These are phyloP conservation scores for Diaporthe batatas DNA, from an alignment of 2,329 filamentous ascomycete genomes.

Conservation along the genomic window DNA sequence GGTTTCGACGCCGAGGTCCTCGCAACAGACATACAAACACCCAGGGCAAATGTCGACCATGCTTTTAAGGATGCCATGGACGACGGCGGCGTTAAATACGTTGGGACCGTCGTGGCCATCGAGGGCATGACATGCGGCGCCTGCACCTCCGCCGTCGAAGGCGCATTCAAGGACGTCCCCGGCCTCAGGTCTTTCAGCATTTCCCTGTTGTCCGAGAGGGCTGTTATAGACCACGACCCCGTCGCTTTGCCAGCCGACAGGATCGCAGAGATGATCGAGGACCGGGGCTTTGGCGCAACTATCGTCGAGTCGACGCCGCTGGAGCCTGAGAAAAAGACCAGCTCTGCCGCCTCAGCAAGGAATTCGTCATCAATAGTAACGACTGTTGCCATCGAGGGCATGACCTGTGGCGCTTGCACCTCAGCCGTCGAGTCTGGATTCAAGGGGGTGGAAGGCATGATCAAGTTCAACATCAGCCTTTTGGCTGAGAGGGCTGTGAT, in stretches of 20 bases:
- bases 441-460: conserved; percentile 78
- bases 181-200: conserved; percentile 85
- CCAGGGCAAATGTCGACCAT: conserved; percentile 56
- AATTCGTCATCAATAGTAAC: conserved; percentile 73
- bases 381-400: conserved; percentile 91
- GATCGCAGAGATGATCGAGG: conserved; percentile 73
- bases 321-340: conserved; percentile 52
- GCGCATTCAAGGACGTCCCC: conserved; percentile 79
- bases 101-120: conserved; percentile 82
- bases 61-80: conserved; percentile 50
- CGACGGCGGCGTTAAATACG: conserved; percentile 55
- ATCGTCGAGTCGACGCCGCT: conserved; percentile 78
- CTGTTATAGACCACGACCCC: conserved; percentile 85
- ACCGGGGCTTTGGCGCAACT: conserved; percentile 84
- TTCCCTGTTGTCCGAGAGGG: conserved; percentile 85
- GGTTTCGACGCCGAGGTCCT: conserved; percentile 93
- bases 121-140: conserved; percentile 94
- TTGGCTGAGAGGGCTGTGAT: conserved; percentile 93
- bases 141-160: conserved; percentile 87
- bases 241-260: conserved; percentile 63
- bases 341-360: conserved; percentile 47
- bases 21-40: conserved; percentile 79
- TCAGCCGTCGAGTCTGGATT: conserved; percentile 91
- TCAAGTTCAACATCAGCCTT: conserved; percentile 95
- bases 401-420: conserved; percentile 98